phyloP scores from a whole-genome alignment of 177 flowering plant species.

The Vitis hybrid region DNA sequence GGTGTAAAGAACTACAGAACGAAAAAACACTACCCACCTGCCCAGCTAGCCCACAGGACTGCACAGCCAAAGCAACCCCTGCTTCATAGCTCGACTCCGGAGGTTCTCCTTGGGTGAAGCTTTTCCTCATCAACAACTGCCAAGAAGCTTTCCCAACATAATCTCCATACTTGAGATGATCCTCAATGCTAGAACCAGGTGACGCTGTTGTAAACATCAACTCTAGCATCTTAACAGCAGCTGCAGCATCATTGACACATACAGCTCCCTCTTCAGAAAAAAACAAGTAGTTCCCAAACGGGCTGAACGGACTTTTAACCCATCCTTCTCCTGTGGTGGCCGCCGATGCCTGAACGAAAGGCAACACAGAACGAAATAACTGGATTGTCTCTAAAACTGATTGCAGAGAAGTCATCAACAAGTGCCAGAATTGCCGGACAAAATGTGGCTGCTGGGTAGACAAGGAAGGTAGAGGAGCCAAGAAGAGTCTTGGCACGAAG shows the following conservation, averaged over 20 bases:
- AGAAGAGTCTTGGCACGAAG: slow-evolving; percentile 59
- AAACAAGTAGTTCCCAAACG: slow-evolving; percentile 68
- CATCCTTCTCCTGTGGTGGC: slow-evolving; percentile 15
- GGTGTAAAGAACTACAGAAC: no score
- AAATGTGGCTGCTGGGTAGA: slow-evolving; percentile 22
- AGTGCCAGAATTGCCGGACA: slow-evolving; percentile 43
- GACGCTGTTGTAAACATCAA: slow-evolving; percentile 37
- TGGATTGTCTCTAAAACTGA: slow-evolving; percentile 21
- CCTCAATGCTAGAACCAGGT: slow-evolving; percentile 35
- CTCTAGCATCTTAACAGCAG: slow-evolving; percentile 50
- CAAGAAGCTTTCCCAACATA: slow-evolving; percentile 30
- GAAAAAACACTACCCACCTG: slow-evolving; percentile 23
- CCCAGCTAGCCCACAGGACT: slow-evolving; percentile 42
- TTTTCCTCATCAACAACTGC: slow-evolving; percentile 40
- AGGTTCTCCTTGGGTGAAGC: slow-evolving; percentile 22
- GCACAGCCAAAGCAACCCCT: slow-evolving; percentile 59
- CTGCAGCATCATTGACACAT: slow-evolving; percentile 49
- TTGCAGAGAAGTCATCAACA: slow-evolving; percentile 27
- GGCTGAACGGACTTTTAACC: slow-evolving; percentile 31
- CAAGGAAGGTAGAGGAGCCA: slow-evolving; percentile 33
- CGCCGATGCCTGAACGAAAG: slow-evolving; percentile 7
- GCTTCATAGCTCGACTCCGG: slow-evolving; percentile 56
- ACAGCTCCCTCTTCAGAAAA: slow-evolving; percentile 60
- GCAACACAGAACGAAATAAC: slow-evolving; percentile 23
- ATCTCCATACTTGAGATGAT: slow-evolving; percentile 62